A percentile compares a stretch with the other conserved stretches of the same genome.
Evolutionary conservation across 192 early-diverging fungal genomes (phyloP).

Genomic region (Entomortierella beljakovae): DNA sequence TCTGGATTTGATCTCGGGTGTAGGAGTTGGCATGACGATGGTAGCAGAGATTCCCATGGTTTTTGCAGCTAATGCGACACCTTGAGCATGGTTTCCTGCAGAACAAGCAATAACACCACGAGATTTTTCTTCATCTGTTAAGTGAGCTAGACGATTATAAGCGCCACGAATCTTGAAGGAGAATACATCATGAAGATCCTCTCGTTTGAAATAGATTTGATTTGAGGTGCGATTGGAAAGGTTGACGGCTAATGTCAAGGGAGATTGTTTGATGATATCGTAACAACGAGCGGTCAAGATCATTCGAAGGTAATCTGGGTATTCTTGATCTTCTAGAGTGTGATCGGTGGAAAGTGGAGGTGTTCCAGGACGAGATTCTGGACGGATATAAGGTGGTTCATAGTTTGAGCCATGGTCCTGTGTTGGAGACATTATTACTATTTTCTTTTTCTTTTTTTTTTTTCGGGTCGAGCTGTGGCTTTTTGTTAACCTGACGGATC

Average conservation of each 20-base stretch:
- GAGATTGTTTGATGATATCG: conserved; percentile 93
- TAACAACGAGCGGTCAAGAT: conserved; percentile 96
- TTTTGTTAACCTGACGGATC: no score
- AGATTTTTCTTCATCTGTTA: conserved; percentile 80
- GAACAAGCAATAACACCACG: conserved; percentile 95
- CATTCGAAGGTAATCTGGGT: conserved; percentile 91
- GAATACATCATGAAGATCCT: conserved; percentile 97
- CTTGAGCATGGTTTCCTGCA: conserved; percentile 98
- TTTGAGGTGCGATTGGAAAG: conserved; percentile 78
- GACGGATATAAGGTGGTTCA: conserved; percentile 26
- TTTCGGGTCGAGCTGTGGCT: no score
- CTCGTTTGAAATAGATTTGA: conserved; percentile 89
- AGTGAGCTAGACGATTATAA: conserved; percentile 91
- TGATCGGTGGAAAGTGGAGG: conserved; percentile 5
- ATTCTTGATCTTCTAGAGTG: neutral
- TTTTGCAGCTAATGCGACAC: conserved; percentile 93
- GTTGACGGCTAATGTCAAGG: conserved; percentile 86
- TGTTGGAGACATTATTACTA: no score
- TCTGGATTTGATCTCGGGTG: conserved; percentile 87
- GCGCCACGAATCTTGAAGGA: conserved; percentile 99
- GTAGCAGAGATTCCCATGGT: conserved; percentile 92
- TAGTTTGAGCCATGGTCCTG: conserved; percentile 16
- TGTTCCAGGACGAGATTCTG: conserved; percentile 17
- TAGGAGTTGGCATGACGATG: conserved; percentile 95
- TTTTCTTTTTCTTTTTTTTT: no score